Evolutionary conservation across 495 filamentous ascomycete genomes (phyloP), one percentile per base, ranked within the genome.

Genomic region (Lasiosphaeria miniovina): DNA sequence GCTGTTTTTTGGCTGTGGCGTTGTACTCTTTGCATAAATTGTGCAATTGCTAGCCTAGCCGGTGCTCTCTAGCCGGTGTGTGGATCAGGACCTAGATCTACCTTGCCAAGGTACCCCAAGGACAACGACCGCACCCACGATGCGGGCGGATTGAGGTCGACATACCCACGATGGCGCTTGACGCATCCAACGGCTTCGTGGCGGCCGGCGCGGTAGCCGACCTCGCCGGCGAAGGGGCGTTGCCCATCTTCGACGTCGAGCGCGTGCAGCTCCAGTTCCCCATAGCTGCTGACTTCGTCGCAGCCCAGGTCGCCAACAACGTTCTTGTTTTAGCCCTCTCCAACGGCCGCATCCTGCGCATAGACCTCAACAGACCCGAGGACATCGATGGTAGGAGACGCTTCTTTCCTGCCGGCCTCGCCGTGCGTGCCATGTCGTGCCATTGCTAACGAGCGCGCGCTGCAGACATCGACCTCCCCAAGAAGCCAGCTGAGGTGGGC

Each of bases 281-380:
- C 35, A 86, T 97, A 62, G 88, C 92, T 31, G 89, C 91, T 63
- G 90, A 96, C 74, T 97, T 98, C 70, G 94, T 96, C 38, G 92
- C 95, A 32, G 91, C 93, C 48, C 92, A 96, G 74, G 93, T 96
- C 34, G 93, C 93, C 56, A 97, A 98, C 75, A 97, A 98, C 82
- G 91, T 97, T 52, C 82, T 98, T 55, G 84, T 98, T 12, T 75
- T 98, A 52, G 94, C 94, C 34, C 77, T 98, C 45, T 91, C 90
- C 0, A 96, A 89, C 48, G 89, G 90, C 36, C 86, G 92, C 50
- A 91, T 98, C 65, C 79, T 98, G 50, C 84, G 94, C 52, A 98
- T 98, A 68, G 94, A 98, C 71, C 79, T 98, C 15, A 93, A 96
- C 73, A 87, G 85, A 67, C 90, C 95, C 36, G 90, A 90, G 65